Base-by-base conservation (phyloP, 2,329 filamentous ascomycete genomes). In the Xylaria digitata region DNA sequence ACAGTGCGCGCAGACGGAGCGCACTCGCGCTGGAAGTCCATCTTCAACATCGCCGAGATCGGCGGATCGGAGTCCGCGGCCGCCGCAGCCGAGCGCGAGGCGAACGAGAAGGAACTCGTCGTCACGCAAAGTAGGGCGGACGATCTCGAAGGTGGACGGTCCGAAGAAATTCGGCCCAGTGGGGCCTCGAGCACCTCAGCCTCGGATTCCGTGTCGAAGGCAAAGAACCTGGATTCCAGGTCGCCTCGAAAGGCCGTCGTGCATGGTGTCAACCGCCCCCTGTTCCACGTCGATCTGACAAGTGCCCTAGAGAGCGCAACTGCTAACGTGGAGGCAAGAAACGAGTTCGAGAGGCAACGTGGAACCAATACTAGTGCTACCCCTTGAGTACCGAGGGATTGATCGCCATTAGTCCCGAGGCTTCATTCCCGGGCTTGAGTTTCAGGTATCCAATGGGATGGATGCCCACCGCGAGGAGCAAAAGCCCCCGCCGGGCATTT, bases 241-340 rank as follows among this genome's bases (percentile, higher is more conserved):
- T 62, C 84, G 84, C 74, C 86, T 75, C 85, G 83, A 72, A 85
- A 77, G 32, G 90, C 91, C 1, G 86, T 92, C 4, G 89, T 98
- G 17, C 91, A 94, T 71, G 92, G 95, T n/a, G 82, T 96, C 69
- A 96, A 97, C 79, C 83, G 92, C 72, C 95, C 96, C 4, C 86
- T 97, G 72, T 98, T 99, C 86, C 96, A 99, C 77, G 88, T 97
- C 60, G 96, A 98, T 78, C 81, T 98, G 58, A 96, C 93, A 3
- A 94, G 90, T 75, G 96, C 96, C 6, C 80, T 98, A 72, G 92
- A 97, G 79, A 93, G 90, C 73, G 95, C 94, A 2, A 88, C 97
- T 73, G 88, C 90, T 34, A 97, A 96, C 72, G 86, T 92, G 0
- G 87, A 93, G 79, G 85, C 83, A 0, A 80, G 85, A 59, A 75